These are phyloP conservation scores for Hypoxylon sp. DNA, from an alignment of 2,329 filamentous ascomycete species.

Conservation along the genomic window DNA sequence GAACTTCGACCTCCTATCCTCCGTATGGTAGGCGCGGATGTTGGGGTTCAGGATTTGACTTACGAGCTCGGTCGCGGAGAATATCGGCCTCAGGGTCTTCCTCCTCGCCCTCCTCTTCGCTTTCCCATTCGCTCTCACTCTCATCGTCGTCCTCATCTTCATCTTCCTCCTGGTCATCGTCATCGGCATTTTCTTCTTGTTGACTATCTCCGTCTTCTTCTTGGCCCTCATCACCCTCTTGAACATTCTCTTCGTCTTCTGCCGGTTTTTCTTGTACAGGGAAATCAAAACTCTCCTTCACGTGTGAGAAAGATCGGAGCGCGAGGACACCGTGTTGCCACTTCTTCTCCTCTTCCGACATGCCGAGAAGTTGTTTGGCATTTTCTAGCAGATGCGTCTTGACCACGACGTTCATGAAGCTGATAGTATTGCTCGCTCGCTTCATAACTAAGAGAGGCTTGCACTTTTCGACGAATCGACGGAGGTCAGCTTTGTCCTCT, in stretches of 20 bases:
- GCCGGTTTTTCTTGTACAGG: conserved; percentile 39
- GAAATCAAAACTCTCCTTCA: conserved; percentile 54
- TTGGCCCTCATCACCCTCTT: conserved; percentile 6
- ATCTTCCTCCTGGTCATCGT: conserved; percentile 36
- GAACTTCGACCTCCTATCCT: neutral
- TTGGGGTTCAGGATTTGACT: conserved; percentile 11
- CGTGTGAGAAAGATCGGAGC: conserved; percentile 55
- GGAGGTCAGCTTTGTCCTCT: conserved; percentile 52
- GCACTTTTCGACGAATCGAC: conserved; percentile 54
- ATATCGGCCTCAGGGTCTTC: conserved; percentile 49
- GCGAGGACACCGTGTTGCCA: conserved; percentile 59
- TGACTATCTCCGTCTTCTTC: conserved; percentile 33
- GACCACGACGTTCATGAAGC: conserved; percentile 54
- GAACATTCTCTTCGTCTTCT: conserved; percentile 25
- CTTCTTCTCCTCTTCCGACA: conserved; percentile 56
- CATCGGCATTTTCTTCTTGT: conserved; percentile 26
- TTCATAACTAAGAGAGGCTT: conserved; percentile 53
- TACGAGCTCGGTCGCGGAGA: conserved; percentile 45
- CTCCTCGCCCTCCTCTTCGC: conserved; percentile 40
- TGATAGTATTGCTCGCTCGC: conserved; percentile 43
- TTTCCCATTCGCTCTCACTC: conserved; percentile 23
- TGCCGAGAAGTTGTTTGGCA: conserved; percentile 51
- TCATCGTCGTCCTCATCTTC: conserved; percentile 29
- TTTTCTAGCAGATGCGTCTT: conserved; percentile 58
- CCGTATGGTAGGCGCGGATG: neutral